phyloP scores from a whole-genome alignment of 768 basidiomycete species.

The Jaapia argillacea region DNA sequence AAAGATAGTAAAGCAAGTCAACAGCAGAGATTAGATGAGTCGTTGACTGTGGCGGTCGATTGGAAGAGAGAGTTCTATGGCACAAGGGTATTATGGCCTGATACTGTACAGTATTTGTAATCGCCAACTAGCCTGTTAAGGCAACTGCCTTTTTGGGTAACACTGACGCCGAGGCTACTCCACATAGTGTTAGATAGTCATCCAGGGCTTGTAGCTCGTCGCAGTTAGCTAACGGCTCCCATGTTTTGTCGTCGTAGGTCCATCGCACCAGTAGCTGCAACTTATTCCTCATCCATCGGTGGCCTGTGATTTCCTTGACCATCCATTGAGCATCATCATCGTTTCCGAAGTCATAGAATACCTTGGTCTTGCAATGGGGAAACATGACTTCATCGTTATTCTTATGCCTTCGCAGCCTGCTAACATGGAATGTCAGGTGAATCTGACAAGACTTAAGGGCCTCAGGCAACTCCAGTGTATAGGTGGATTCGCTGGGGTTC shows the following conservation, averaged over 20 bases:
- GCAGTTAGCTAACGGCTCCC: slow-evolving; percentile 6
- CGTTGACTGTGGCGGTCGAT: too few species aligned
- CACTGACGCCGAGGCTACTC: not conserved
- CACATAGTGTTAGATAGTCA: slow-evolving; percentile 6
- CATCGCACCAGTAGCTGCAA: not conserved
- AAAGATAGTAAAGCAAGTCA: too few species aligned
- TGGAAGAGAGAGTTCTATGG: too few species aligned
- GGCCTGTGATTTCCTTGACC: not conserved
- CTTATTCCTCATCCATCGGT: not conserved
- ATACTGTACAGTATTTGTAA: too few species aligned
- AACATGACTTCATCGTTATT: slow-evolving; percentile 25
- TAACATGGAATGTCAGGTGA: slow-evolving; percentile 25
- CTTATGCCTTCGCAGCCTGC: slow-evolving; percentile 16
- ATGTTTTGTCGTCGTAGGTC: slow-evolving; percentile 5
- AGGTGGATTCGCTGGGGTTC: slow-evolving; percentile 14
- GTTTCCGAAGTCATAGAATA: slow-evolving; percentile 27
- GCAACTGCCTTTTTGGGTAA: not conserved
- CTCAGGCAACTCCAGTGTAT: slow-evolving; percentile 20
- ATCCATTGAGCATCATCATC: slow-evolving; percentile 4
- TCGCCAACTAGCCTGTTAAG: too few species aligned
- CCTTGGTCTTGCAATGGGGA: slow-evolving; percentile 16
- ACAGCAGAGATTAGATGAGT: too few species aligned
- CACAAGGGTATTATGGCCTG: too few species aligned
- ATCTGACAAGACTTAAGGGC: slow-evolving; percentile 17
- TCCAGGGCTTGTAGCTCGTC: slow-evolving; percentile 8